Evolutionary conservation across 2,329 filamentous ascomycete genomes (phyloP).

Genomic region (Trichoderma koningiopsis): DNA sequence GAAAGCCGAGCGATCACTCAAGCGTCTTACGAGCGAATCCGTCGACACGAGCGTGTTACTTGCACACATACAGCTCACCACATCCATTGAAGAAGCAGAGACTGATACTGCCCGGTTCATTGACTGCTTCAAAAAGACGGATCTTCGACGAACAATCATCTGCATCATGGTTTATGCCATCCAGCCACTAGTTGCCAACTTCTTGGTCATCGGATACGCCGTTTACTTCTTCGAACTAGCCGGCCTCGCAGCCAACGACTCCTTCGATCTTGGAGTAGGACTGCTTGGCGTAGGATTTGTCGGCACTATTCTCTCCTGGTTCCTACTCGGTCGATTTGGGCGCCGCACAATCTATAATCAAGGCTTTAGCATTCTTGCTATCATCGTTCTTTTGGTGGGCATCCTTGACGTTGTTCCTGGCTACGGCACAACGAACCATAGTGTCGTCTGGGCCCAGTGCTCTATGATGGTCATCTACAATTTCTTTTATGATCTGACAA

Average conservation of each 20-base stretch:
- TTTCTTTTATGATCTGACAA: slow-evolving; percentile 42
- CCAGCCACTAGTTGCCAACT: not conserved
- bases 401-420: not conserved
- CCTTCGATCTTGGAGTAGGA: slow-evolving; percentile 43
- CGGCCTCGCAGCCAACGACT: slow-evolving; percentile 40
- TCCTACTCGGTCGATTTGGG: slow-evolving; percentile 42
- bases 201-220: slow-evolving; percentile 35
- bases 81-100: not conserved
- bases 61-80: not conserved
- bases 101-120: not conserved
- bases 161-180: not conserved
- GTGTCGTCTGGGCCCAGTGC: slow-evolving; percentile 38
- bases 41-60: not conserved
- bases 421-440: slow-evolving; percentile 26
- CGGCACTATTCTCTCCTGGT: slow-evolving; percentile 41
- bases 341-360: slow-evolving; percentile 43
- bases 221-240: slow-evolving; percentile 48
- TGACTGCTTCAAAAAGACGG: not conserved
- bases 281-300: slow-evolving; percentile 10
- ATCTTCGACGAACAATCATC: not conserved
- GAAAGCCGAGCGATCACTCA: slow-evolving; percentile 17
- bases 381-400: slow-evolving; percentile 37
- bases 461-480: slow-evolving; percentile 45
- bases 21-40: not conserved
- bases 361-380: slow-evolving; percentile 40